Evolutionary conservation across 257 asterid species (phyloP).

Genomic region (Solanum etuberosum): DNA sequence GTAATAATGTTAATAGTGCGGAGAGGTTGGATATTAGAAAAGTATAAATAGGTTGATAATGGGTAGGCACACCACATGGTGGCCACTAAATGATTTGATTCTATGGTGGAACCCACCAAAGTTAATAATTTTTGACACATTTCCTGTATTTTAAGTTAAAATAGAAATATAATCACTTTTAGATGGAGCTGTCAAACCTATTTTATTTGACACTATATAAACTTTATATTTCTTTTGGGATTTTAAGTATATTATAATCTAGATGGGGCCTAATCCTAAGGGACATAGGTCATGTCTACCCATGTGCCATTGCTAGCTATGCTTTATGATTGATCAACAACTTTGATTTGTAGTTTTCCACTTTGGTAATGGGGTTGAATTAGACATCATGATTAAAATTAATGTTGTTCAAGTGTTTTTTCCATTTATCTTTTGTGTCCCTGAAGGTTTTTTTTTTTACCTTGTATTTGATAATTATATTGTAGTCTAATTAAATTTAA

Average conservation of each 20-base stretch:
- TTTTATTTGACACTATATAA: neutral
- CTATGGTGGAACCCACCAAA: conserved; percentile 23
- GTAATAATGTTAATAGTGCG: neutral
- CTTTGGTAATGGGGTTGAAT: conserved; percentile 25
- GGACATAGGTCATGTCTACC: conserved; percentile 13
- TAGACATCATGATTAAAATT: conserved; percentile 28
- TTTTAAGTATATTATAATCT: neutral
- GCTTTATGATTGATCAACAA: conserved; percentile 12
- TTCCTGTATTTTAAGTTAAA: conserved; percentile 8
- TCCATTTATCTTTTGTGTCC: conserved; percentile 17
- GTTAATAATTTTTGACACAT: conserved; percentile 1
- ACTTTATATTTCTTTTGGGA: neutral
- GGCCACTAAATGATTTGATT: conserved; percentile 13
- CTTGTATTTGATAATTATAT: too few species aligned
- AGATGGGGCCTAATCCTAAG: conserved; percentile 22
- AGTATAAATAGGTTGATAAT: neutral
- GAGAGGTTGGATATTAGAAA: neutral
- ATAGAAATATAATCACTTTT: conserved; percentile 17
- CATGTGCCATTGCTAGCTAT: conserved; percentile 32
- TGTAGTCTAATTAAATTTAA: too few species aligned
- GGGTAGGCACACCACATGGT: conserved; percentile 22
- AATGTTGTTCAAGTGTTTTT: neutral
- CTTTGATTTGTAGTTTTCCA: conserved; percentile 21
- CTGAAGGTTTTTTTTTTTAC: neutral
- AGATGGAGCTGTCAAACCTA: conserved; percentile 11